Conservation (phyloP, 192 early-diverging fungal species). For the Coemansia sp. region DNA sequence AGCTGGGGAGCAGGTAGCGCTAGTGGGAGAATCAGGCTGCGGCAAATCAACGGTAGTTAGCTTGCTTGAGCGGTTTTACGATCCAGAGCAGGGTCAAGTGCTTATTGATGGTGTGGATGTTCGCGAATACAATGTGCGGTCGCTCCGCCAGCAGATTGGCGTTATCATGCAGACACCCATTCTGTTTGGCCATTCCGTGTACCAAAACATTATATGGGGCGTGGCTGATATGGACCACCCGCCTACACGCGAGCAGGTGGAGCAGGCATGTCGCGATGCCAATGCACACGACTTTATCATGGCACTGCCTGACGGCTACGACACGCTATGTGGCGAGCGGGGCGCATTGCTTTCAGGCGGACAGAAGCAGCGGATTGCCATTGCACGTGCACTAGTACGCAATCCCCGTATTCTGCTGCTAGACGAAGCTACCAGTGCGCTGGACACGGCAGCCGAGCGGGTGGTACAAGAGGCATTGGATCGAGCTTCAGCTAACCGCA, state of each 20-base stretch:
- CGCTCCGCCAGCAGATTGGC: slow-evolving; percentile 82
- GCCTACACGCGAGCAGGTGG: slow-evolving; percentile 72
- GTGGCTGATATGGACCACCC: slow-evolving; percentile 48
- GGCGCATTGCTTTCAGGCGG: slow-evolving; percentile 83
- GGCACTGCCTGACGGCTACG: slow-evolving; percentile 72
- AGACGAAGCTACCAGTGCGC: slow-evolving; percentile 86
- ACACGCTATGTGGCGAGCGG: slow-evolving; percentile 85
- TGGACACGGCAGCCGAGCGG: slow-evolving; percentile 77
- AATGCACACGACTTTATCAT: slow-evolving; percentile 78
- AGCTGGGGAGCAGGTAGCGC: slow-evolving; percentile 82
- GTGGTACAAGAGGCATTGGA: slow-evolving; percentile 84
- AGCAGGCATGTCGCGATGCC: slow-evolving; percentile 61
- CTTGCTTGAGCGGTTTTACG: slow-evolving; percentile 87
- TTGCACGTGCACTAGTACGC: slow-evolving; percentile 88
- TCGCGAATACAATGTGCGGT: slow-evolving; percentile 73
- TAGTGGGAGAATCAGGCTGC: slow-evolving; percentile 85
- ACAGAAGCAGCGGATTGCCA: slow-evolving; percentile 95
- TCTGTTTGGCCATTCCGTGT: slow-evolving; percentile 75
- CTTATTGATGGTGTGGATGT: slow-evolving; percentile 74
- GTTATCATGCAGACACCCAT: slow-evolving; percentile 91
- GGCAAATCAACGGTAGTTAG: slow-evolving; percentile 85
- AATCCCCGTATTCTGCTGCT: slow-evolving; percentile 82
- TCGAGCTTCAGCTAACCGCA: slow-evolving; percentile 68
- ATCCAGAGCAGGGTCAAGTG: slow-evolving; percentile 55
- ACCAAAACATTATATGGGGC: slow-evolving; percentile 80